Evolutionary conservation across 2,329 filamentous ascomycete genomes (phyloP), one percentile per base, ranked within the genome.

Genomic region (Calonectria naviculata): DNA sequence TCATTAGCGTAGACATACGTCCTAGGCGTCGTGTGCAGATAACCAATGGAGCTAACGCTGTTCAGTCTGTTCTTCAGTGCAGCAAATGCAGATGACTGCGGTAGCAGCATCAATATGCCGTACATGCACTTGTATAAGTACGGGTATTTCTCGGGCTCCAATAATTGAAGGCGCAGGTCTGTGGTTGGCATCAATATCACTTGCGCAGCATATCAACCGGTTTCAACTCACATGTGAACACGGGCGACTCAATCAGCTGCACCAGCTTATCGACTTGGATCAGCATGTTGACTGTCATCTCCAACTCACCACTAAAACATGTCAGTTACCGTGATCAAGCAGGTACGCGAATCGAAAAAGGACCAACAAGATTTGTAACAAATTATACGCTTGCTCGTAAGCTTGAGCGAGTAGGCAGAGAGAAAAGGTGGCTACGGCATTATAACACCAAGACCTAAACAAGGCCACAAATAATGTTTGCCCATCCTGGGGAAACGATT

Each of bases 251-350:
- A 44, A 99, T 91, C 19, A 99, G 89, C 82, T 99, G 97, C 15
- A 99, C 97, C 19, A 99, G 89, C 83, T 99, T 99, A 83, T 99
- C 97, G 76, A 99, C 98, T 82, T 99, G 97, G 49, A 99, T 99
- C 67, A 99, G 90, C 84, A 98, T 97, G 78, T 98, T 98, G 77
- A 99, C 97, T 0, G 96, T 98, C 95, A 99, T 98, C 82, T 99
- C 97, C 60, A 99, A 88, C 79, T 99, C 97, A 71, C 95, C 97
- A 83, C 95, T 97, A n/a, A 17, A 28, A 36, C 5, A n/a, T 15
- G 38, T 47, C 64, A 73, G 67, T 34, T 62, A 46, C 28, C 7
- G 10, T 9, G 34, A 17, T 5, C 41, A n/a, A 56, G 4, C 15
- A 21, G 4, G 9, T 36, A 24, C 19, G 28, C 2, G 13, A 6